Evolutionary conservation across 768 basidiomycete genomes (phyloP).

Genomic region (Aureoboletus auriporus): DNA sequence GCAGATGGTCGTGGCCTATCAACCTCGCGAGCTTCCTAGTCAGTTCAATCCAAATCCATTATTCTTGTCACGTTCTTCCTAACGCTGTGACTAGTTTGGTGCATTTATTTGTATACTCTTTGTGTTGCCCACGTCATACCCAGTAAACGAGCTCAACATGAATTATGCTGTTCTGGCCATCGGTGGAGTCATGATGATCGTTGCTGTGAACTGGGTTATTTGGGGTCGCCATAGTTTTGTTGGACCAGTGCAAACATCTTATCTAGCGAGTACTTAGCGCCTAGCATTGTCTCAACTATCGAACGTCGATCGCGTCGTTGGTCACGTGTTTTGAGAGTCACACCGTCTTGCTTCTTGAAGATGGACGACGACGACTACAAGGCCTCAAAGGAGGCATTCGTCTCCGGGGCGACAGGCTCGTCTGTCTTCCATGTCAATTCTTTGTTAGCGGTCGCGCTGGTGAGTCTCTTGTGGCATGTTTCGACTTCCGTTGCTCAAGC

Average conservation of each 20-base stretch:
- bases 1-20: conserved; percentile 49
- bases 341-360: not conserved
- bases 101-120: conserved; percentile 53
- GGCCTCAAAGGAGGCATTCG: conserved; percentile 75
- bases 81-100: conserved; percentile 37
- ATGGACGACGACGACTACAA: conserved; percentile 51
- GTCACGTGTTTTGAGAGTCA: conserved; percentile 16
- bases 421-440: conserved; percentile 64
- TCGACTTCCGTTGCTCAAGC: conserved; percentile 15
- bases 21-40: conserved; percentile 47
- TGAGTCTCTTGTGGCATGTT: conserved; percentile 32
- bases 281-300: too few species aligned
- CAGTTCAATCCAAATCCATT: conserved; percentile 9
- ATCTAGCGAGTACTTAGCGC: not conserved
- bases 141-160: conserved; percentile 49
- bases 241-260: conserved; percentile 41
- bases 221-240: conserved; percentile 46
- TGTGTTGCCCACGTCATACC: conserved; percentile 51
- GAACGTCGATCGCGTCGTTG: not conserved
- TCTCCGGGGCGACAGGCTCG: conserved; percentile 70
- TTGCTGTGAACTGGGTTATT: conserved; percentile 40
- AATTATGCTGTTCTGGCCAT: conserved; percentile 56
- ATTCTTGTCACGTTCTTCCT: not conserved
- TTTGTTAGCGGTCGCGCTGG: conserved; percentile 61
- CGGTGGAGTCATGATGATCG: conserved; percentile 43